Evolutionary conservation across 441 rosid species (phyloP).

Genomic region (Pelargonium exstipulatum): DNA sequence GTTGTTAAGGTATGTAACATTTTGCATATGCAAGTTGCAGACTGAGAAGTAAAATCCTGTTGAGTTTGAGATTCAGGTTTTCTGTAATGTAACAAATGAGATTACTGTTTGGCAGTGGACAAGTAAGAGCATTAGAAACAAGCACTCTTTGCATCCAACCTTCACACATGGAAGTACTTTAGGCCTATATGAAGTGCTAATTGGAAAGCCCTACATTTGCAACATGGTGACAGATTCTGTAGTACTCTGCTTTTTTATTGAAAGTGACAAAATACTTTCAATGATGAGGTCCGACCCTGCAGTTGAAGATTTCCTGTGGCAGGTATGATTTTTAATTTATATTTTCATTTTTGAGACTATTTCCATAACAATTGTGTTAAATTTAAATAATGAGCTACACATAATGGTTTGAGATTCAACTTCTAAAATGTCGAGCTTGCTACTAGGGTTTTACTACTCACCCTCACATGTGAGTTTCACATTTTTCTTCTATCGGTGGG

Average conservation of each 20-base stretch:
- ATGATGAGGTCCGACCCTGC: slow-evolving; percentile 51
- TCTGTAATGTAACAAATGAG: slow-evolving; percentile 12
- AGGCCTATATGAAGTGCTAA: slow-evolving; percentile 82
- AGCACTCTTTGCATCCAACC: slow-evolving; percentile 78
- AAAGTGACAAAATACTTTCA: slow-evolving; percentile 52
- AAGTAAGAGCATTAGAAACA: slow-evolving; percentile 56
- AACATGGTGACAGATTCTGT: slow-evolving; percentile 74
- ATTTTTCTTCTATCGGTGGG: no score
- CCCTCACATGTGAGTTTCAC: no score
- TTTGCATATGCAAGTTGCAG: slow-evolving; percentile 13
- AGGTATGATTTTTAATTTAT: slow-evolving; percentile 37
- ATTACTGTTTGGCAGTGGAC: slow-evolving; percentile 62
- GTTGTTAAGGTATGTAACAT: slow-evolving; percentile 61
- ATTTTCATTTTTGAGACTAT: slow-evolving; percentile 6
- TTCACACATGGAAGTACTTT: slow-evolving; percentile 85
- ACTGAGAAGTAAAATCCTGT: slow-evolving; percentile 4
- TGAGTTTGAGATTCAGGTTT: slow-evolving; percentile 10
- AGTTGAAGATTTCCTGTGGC: slow-evolving; percentile 75
- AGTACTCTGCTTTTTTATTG: slow-evolving; percentile 66
- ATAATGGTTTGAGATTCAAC: no score
- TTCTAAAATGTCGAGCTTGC: no score
- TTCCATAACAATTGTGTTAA: not conserved
- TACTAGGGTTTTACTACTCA: no score
- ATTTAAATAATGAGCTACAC: no score
- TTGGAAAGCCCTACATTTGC: slow-evolving; percentile 66